phyloP scores from a whole-genome alignment of 129 eudicot genomes.

The Oenanthe sinensis region DNA sequence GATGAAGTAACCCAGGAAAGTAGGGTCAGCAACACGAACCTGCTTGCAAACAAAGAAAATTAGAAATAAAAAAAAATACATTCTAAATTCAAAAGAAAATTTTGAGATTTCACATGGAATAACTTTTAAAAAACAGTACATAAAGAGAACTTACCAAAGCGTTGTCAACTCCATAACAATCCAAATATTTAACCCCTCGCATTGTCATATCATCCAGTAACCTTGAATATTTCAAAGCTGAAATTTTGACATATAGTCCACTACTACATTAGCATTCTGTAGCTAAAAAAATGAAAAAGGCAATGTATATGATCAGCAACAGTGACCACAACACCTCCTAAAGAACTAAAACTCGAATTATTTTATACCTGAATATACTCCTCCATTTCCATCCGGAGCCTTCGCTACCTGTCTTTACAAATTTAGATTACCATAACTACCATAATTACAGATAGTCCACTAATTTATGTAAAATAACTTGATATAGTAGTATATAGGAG shows the following conservation, averaged over 20 bases:
- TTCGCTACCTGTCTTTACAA: constrained; percentile 75
- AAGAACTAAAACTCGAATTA: neutral
- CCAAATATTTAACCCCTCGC: constrained; percentile 87
- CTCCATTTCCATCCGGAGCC: constrained; percentile 99
- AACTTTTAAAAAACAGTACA: neutral
- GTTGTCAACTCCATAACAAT: constrained; percentile 98
- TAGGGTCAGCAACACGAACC: constrained; percentile 99
- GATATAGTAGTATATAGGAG: neutral
- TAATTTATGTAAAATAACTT: neutral
- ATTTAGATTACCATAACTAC: constrained; percentile 24
- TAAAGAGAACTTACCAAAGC: constrained; percentile 52
- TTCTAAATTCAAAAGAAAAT: neutral
- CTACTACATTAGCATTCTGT: constrained; percentile 4
- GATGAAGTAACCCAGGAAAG: constrained; percentile 94
- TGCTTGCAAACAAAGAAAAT: constrained; percentile 17
- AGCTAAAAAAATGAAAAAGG: neutral
- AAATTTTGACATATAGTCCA: constrained; percentile 9
- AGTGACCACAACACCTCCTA: neutral
- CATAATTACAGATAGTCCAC: neutral
- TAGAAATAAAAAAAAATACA: neutral
- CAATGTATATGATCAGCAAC: neutral
- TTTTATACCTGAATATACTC: constrained; percentile 81
- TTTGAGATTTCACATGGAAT: neutral
- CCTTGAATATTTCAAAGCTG: constrained; percentile 88
- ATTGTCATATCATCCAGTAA: constrained; percentile 81